phyloP scores from a whole-genome alignment of 768 basidiomycete species.

The Megacollybia marginata region DNA sequence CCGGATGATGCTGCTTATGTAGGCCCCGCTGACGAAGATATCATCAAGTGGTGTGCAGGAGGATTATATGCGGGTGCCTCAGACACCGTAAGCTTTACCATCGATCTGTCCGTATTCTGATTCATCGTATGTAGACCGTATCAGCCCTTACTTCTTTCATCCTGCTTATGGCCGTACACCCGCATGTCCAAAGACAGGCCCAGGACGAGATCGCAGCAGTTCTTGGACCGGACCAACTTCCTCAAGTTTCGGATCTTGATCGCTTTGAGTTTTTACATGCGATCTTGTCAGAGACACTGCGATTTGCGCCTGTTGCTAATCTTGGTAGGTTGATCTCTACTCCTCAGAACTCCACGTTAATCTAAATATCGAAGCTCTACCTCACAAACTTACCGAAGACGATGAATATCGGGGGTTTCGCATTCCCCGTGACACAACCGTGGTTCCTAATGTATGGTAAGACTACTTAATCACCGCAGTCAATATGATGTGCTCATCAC shows the following conservation, averaged over 20 bases:
- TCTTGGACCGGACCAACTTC: slow-evolving; percentile 22
- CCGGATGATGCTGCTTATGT: slow-evolving; percentile 13
- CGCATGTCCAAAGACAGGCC: slow-evolving; percentile 28
- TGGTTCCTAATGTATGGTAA: slow-evolving; percentile 43
- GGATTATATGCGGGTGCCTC: slow-evolving; percentile 41
- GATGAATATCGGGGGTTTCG: slow-evolving; percentile 37
- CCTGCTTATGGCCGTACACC: slow-evolving; percentile 41
- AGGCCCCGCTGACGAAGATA: slow-evolving; percentile 30
- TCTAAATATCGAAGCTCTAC: slow-evolving; percentile 22
- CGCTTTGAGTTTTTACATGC: slow-evolving; percentile 25
- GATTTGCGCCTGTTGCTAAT: slow-evolving; percentile 34
- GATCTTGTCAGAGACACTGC: slow-evolving; percentile 31
- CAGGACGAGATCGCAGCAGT: slow-evolving; percentile 35
- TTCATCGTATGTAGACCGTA: slow-evolving; percentile 29
- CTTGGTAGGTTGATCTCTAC: slow-evolving; percentile 17
- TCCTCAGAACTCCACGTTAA: background rate
- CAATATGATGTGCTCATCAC: background rate
- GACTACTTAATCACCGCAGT: background rate
- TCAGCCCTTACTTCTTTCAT: slow-evolving; percentile 40
- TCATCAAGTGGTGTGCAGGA: slow-evolving; percentile 43
- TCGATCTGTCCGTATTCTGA: background rate
- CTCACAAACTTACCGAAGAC: slow-evolving; percentile 33
- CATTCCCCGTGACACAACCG: slow-evolving; percentile 37
- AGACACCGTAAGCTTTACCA: slow-evolving; percentile 27
- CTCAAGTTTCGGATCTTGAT: slow-evolving; percentile 22